Evolutionary conservation across 768 basidiomycete species (phyloP).

Genomic region (Tylopilus balloui): DNA sequence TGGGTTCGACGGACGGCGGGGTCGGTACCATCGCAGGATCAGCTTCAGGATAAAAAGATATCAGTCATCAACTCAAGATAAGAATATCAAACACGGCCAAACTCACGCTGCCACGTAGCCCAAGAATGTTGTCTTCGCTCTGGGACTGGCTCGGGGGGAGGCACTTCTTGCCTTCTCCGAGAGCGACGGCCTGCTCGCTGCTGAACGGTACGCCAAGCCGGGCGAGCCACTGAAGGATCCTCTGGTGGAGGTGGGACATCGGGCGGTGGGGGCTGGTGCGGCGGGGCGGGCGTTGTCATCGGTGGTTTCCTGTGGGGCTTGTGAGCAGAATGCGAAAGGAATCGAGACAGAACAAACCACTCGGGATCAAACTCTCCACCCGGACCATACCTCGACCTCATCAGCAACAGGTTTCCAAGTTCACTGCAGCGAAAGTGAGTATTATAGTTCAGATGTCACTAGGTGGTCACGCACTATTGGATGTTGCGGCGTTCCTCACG

Average conservation of each 20-base stretch:
- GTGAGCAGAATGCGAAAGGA: neutral
- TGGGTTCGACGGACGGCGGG: slow-evolving; percentile 56
- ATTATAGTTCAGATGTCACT: neutral
- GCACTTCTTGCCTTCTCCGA: slow-evolving; percentile 41
- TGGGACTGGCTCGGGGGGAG: slow-evolving; percentile 30
- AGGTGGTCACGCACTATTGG: slow-evolving; percentile 57
- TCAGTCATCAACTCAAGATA: slow-evolving; percentile 1
- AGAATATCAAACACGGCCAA: slow-evolving; percentile 6
- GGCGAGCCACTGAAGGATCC: slow-evolving; percentile 43
- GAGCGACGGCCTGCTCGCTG: slow-evolving; percentile 35
- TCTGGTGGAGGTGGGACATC: slow-evolving; percentile 41
- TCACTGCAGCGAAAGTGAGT: slow-evolving; percentile 44
- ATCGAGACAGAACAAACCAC: slow-evolving; percentile 45
- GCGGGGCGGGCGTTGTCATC: slow-evolving; percentile 32
- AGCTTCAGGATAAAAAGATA: slow-evolving; percentile 37
- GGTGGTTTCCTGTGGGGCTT: slow-evolving; percentile 43
- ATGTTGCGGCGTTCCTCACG: slow-evolving; percentile 73
- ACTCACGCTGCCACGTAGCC: slow-evolving; percentile 67
- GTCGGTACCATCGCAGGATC: slow-evolving; percentile 54
- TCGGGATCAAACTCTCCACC: slow-evolving; percentile 82
- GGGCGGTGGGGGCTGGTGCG: slow-evolving; percentile 44
- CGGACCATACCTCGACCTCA: slow-evolving; percentile 76
- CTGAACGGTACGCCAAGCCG: slow-evolving; percentile 60
- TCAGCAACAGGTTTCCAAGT: slow-evolving; percentile 63
- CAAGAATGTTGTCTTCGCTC: slow-evolving; percentile 51